phyloP scores from a whole-genome alignment of 106 monocot species.

The Narthecium ossifragum region DNA sequence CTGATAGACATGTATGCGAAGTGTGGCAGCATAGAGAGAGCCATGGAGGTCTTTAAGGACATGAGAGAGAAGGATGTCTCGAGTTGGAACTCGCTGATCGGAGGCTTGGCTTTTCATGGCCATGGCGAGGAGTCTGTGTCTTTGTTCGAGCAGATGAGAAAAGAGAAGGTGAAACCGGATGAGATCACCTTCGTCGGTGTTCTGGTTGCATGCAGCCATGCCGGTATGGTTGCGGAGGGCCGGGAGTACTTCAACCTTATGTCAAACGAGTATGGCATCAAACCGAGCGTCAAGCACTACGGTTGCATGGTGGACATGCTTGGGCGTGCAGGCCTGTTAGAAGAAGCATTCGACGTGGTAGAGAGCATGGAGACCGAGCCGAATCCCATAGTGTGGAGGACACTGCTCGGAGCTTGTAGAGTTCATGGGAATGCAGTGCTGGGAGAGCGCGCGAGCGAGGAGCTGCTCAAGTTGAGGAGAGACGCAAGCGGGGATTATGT shows the following conservation, averaged over 20 bases:
- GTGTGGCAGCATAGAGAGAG: conserved; percentile 50
- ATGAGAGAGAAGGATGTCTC: conserved; percentile 57
- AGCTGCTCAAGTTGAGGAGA: conserved; percentile 33
- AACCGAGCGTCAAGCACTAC: conserved; percentile 63
- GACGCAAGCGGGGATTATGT: conserved; percentile 63
- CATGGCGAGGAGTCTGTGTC: conserved; percentile 22
- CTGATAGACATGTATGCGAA: conserved; percentile 82
- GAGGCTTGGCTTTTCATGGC: conserved; percentile 63
- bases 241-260: conserved; percentile 41
- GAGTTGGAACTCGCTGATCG: conserved; percentile 70
- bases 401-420: conserved; percentile 66
- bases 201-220: conserved; percentile 59
- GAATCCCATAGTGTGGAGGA: conserved; percentile 55
- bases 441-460: conserved; percentile 32
- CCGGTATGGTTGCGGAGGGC: conserved; percentile 53
- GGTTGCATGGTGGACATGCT: conserved; percentile 89
- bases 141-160: conserved; percentile 45
- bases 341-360: conserved; percentile 46
- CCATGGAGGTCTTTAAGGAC: conserved; percentile 38
- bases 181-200: conserved; percentile 70
- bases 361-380: conserved; percentile 38
- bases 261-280: conserved; percentile 34
- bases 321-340: conserved; percentile 48
- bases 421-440: conserved; percentile 50
- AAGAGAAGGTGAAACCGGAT: conserved; percentile 30